Base-by-base conservation (phyloP, 768 basidiomycete genomes). In the Lentinula detonsa region DNA sequence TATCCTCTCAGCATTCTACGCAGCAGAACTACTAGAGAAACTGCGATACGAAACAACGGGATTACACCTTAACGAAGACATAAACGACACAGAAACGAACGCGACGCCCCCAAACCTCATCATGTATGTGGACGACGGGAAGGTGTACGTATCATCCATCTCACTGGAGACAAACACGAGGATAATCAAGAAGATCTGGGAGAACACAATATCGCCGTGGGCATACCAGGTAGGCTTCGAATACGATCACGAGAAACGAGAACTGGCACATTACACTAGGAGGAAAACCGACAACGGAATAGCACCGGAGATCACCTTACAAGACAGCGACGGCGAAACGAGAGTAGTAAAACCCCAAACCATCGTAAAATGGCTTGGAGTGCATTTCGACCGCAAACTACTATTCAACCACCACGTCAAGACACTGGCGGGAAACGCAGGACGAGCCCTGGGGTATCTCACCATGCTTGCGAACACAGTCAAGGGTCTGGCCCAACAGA, bases 81-180 rank as follows among this genome's bases (percentile, higher is more conserved):
- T 34, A 37, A 37, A 37, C 37, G 11, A 16, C 39, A 13, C 53
- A 16, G 16, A 42, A 11, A 10, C 5, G 1, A 2, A 6, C 1
- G 2, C 9, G 10, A n/a, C 40, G 16, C 39, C 39, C 1, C 28
- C 57, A 28, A 58, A 58, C 40, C 34, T 71, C 0, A 15, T 70
- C 34, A 71, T 72, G 67, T 74, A 73, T 53, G 68, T 74, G 0
- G 71, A 75, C 53, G 71, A 75, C 53, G 73, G 72, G 1, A 72
- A 66, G n/a, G 45, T 72, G 2, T 65, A 64, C n/a, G 65, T 68
- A 0, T 69, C 70, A 1, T 73, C 71, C 0, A 10, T 59, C 0
- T 67, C 69, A 0, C 62, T 72, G 0, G 66, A 68, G 8, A 67
- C 68, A 1, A 72, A 72, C 52, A 37, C 62, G 16, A 2, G 11